phyloP scores from a whole-genome alignment of 1,139 yeast species.

The Protomyces gravidus region DNA sequence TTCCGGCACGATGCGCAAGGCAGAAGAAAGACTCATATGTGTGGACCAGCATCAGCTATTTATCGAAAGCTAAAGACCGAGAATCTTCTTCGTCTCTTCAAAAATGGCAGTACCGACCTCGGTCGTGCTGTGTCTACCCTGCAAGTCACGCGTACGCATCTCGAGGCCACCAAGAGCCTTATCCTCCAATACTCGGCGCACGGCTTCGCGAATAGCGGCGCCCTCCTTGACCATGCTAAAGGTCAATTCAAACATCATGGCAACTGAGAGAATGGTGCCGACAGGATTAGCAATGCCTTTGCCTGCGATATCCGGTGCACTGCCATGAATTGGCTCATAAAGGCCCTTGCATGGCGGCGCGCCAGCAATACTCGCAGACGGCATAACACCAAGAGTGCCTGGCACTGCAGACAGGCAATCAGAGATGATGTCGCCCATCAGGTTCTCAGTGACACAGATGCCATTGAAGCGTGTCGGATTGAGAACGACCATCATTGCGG shows the following conservation, averaged over 20 bases:
- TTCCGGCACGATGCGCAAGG: conserved; percentile 82
- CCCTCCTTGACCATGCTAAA: conserved; percentile 79
- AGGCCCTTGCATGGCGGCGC: conserved; percentile 94
- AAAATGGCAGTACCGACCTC: conserved; percentile 83
- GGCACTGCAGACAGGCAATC: conserved; percentile 98
- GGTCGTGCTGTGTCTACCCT: conserved; percentile 69
- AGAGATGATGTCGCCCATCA: conserved; percentile 97
- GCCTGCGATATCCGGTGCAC: conserved; percentile 84
- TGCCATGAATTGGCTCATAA: conserved; percentile 97
- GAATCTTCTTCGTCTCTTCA: conserved; percentile 11
- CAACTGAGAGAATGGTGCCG: conserved; percentile 88
- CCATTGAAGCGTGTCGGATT: conserved; percentile 88
- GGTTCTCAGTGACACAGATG: conserved; percentile 82
- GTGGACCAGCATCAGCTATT: conserved; percentile 6
- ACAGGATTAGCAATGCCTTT: conserved; percentile 86
- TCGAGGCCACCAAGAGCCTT: conserved; percentile 48
- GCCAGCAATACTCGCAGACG: conserved; percentile 93
- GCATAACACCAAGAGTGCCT: conserved; percentile 90
- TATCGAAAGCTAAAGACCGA: background rate
- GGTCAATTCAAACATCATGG: conserved; percentile 93
- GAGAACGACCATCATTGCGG: conserved; percentile 94
- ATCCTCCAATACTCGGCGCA: conserved; percentile 68
- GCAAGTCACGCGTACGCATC: conserved; percentile 83
- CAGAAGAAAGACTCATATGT: conserved; percentile 51
- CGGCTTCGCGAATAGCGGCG: conserved; percentile 84